Evolutionary conservation across 2,329 filamentous ascomycete species (phyloP), one percentile per base, ranked within the genome.

Genomic region (Diaporthe sp.): DNA sequence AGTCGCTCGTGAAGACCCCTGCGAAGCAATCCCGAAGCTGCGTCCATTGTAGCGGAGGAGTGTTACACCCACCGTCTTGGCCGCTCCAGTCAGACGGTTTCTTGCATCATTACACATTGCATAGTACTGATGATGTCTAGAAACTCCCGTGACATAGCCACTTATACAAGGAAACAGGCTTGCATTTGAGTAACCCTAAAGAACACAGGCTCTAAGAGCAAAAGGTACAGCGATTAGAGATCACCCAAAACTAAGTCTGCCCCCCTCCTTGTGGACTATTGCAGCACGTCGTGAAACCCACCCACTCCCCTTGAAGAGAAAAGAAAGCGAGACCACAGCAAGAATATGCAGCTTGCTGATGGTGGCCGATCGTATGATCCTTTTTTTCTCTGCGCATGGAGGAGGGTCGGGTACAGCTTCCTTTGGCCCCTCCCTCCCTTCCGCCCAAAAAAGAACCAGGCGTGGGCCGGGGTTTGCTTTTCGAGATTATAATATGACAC

Each of bases 351-450:
- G 39, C 39, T 35, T 51, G 30, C 55, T 50, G 55, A 58, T 58
- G 25, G 42, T 71, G 44, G 69, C 42, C 69, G 69, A 71, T 61
- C 69, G 55, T 37, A 37, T 61, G 30, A 51, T 42, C 15, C 27
- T 13, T 39, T 59, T 47, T 50, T 32, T 17, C 22, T 50, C 22
- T 50, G 44, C 25, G 59, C 69, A 59, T 72, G 37, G 25, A 59
- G 69, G 73, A 68, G 61, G 68, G 59, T 74, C 73, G 73, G 69
- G 47, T 72, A 74, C 39, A 72, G 69, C 73, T 74, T 66, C 73
- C 73, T 30, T 37, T 39, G 25, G 44, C 5, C 37, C 10, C 17
- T 12, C 35, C 35, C 12, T 19, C 50, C 53, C 12, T n/a, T 30
- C 22, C 39, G 27, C n/a, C 37, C 42, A 47, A 56, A n/a, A 39